Evolutionary conservation across 768 basidiomycete species (phyloP).

Genomic region (Suillus variegatus): DNA sequence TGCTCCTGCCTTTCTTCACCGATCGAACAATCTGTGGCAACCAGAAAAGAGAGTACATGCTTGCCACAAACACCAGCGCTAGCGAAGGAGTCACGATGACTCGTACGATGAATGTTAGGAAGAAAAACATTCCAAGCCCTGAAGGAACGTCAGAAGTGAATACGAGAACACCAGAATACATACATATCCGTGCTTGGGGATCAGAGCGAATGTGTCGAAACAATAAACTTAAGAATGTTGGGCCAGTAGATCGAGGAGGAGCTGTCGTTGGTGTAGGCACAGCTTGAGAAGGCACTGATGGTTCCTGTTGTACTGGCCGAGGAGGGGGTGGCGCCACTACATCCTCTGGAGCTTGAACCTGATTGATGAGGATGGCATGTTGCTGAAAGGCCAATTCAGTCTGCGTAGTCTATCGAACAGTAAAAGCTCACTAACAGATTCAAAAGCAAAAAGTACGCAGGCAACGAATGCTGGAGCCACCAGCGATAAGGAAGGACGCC

Average conservation of each 20-base stretch:
- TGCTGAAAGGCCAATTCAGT: slow-evolving; percentile 49
- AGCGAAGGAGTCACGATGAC: slow-evolving; percentile 69
- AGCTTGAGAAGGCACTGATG: slow-evolving; percentile 14
- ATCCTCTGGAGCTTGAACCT: slow-evolving; percentile 82
- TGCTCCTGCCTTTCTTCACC: slow-evolving; percentile 64
- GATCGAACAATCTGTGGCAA: slow-evolving; percentile 82
- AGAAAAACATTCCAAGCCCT: slow-evolving; percentile 72
- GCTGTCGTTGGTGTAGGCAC: slow-evolving; percentile 23
- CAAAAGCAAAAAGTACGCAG: slow-evolving; percentile 76
- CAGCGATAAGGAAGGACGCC: slow-evolving; percentile 76
- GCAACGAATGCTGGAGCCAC: slow-evolving; percentile 85
- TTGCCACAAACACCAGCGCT: slow-evolving; percentile 62
- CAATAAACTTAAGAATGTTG: slow-evolving; percentile 48
- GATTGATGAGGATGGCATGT: slow-evolving; percentile 78
- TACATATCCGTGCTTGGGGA: slow-evolving; percentile 73
- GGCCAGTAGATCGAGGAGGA: slow-evolving; percentile 17
- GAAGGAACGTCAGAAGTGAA: slow-evolving; percentile 12
- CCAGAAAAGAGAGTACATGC: slow-evolving; percentile 83
- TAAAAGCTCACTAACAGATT: slow-evolving; percentile 61
- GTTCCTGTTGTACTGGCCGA: slow-evolving; percentile 14
- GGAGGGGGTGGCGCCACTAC: slow-evolving; percentile 33
- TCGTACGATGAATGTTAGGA: slow-evolving; percentile 71
- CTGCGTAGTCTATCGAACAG: not conserved
- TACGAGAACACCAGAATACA: slow-evolving; percentile 23
- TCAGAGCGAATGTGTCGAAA: slow-evolving; percentile 64